Conservation (phyloP, 1,284 basidiomycete genomes). For the Coniferiporia sulphurascens region DNA sequence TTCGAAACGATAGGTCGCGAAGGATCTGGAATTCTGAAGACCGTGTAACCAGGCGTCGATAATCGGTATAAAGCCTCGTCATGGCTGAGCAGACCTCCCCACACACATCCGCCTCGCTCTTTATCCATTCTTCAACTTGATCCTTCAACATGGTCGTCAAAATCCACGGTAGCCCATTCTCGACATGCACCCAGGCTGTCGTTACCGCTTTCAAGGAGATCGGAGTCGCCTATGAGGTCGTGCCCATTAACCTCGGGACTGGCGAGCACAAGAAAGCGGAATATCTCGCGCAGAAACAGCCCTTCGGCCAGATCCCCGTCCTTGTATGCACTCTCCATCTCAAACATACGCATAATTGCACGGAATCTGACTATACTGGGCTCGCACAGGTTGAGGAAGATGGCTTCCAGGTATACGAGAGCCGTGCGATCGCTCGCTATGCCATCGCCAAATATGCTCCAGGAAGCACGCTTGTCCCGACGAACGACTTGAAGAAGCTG, state of each 20-base stretch:
- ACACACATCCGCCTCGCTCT: too few species aligned
- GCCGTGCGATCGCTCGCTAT: slow-evolving; percentile 31
- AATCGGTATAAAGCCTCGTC: too few species aligned
- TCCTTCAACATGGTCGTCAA: slow-evolving; percentile 16
- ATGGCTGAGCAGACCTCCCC: too few species aligned
- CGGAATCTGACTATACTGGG: background rate
- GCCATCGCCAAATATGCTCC: slow-evolving; percentile 25
- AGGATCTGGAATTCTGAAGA: too few species aligned
- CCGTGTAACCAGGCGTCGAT: too few species aligned
- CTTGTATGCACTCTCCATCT: background rate
- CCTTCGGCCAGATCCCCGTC: slow-evolving; percentile 62
- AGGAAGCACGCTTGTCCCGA: background rate
- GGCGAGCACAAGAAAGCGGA: slow-evolving; percentile 42
- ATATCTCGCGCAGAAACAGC: slow-evolving; percentile 44
- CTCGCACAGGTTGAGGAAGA: slow-evolving; percentile 12
- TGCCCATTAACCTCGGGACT: slow-evolving; percentile 16
- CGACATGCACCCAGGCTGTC: slow-evolving; percentile 20
- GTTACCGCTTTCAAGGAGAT: slow-evolving; percentile 16
- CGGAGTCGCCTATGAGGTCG: slow-evolving; percentile 20
- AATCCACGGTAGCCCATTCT: slow-evolving; percentile 19
- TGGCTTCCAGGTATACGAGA: slow-evolving; percentile 23
- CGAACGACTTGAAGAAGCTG: slow-evolving; percentile 24
- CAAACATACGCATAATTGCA: background rate
- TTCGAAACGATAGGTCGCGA: too few species aligned
- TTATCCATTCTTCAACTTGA: too few species aligned